Percentiles rank a stretch among this genome's conserved stretches.
Conservation (phyloP, 164 flowering plant species). For the Tetracentron sinense region DNA sequence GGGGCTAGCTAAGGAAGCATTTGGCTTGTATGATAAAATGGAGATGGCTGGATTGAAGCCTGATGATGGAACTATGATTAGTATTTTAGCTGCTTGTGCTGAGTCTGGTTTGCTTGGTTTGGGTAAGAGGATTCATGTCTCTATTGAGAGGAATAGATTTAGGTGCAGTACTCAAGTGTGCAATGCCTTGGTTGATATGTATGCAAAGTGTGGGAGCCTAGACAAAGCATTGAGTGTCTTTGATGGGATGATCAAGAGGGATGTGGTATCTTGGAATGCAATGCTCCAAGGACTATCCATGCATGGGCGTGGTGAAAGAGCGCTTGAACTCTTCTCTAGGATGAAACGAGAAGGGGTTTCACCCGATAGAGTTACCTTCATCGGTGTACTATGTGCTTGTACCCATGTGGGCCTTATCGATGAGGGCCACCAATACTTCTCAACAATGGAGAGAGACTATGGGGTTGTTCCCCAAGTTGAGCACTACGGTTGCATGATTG, state of each 20-base stretch:
- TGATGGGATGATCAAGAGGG: slow-evolving; percentile 38
- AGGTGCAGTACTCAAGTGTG: slow-evolving; percentile 32
- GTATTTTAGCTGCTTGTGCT: slow-evolving; percentile 75
- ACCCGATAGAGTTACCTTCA: slow-evolving; percentile 56
- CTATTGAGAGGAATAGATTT: slow-evolving; percentile 36
- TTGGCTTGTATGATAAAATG: slow-evolving; percentile 49
- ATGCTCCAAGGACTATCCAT: slow-evolving; percentile 23
- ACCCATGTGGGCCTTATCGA: slow-evolving; percentile 57
- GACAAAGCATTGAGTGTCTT: slow-evolving; percentile 47
- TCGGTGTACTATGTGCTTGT: slow-evolving; percentile 59
- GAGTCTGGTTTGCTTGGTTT: slow-evolving; percentile 66
- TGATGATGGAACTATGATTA: slow-evolving; percentile 54
- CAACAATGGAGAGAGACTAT: no score
- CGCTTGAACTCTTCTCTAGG: slow-evolving; percentile 45
- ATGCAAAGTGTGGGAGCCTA: slow-evolving; percentile 69
- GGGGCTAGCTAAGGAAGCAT: slow-evolving; percentile 59
- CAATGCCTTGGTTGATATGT: slow-evolving; percentile 84
- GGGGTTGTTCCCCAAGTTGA: slow-evolving; percentile 27
- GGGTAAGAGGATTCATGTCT: slow-evolving; percentile 55
- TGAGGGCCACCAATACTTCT: slow-evolving; percentile 44
- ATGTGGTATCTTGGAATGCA: no score
- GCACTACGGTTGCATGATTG: no score
- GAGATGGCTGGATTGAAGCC: slow-evolving; percentile 37
- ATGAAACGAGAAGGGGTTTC: slow-evolving; percentile 57
- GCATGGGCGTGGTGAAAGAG: neutral